These are phyloP conservation scores for Pelargonium australe DNA, from an alignment of 441 rosid species.

Conservation along the genomic window DNA sequence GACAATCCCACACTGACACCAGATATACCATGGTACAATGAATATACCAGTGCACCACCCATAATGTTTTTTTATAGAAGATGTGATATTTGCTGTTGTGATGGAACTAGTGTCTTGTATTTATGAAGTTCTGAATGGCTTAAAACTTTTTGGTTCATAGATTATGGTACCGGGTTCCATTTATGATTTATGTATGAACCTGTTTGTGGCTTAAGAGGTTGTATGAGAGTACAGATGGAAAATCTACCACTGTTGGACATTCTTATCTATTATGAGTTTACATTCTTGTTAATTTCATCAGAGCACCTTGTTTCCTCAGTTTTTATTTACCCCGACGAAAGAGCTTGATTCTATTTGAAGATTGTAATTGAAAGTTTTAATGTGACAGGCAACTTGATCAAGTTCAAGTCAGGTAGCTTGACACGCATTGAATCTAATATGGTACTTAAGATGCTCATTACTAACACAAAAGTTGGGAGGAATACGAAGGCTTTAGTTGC, in stretches of 20 bases:
- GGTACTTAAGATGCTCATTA: constrained; percentile 75
- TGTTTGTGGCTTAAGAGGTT: not conserved
- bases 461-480: constrained; percentile 81
- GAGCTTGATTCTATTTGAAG: not conserved
- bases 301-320: not conserved
- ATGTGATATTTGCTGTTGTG: not conserved
- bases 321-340: not conserved
- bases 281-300: too few species aligned
- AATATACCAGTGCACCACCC: too few species aligned
- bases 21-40: too few species aligned
- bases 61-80: too few species aligned
- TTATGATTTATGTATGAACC: not conserved
- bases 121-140: not conserved
- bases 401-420: constrained; percentile 64
- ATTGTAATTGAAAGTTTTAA: not conserved
- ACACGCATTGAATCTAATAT: constrained; percentile 45
- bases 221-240: not conserved
- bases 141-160: not conserved
- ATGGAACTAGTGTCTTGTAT: not conserved
- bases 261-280: not conserved
- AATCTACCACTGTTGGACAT: constrained; percentile 1
- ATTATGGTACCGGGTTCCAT: not conserved
- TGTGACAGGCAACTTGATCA: constrained; percentile 72
- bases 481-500: constrained; percentile 84
- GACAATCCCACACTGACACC: too few species aligned